phyloP scores from a whole-genome alignment of 805 yeast species.

The Ogataea parapolymorpha region DNA sequence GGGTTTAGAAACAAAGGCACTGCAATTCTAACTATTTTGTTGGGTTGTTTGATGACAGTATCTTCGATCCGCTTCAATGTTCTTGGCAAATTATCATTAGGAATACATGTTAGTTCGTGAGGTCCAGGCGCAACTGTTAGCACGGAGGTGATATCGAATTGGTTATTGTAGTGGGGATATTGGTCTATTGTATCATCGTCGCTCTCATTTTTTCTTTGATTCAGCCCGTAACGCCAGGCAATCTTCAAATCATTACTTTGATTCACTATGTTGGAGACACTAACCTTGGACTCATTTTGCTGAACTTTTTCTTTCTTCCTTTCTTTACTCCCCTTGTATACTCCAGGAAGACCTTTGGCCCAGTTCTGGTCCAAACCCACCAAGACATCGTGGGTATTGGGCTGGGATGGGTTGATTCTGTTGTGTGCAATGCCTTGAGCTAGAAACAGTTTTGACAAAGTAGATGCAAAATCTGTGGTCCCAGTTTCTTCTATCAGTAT shows the following conservation, averaged over 20 bases:
- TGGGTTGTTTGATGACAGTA: constrained; percentile 38
- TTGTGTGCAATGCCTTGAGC: constrained; percentile 74
- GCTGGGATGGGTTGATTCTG: constrained; percentile 39
- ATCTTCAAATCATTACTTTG: constrained; percentile 13
- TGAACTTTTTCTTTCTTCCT: constrained; percentile 56
- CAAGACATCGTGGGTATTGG: constrained; percentile 59
- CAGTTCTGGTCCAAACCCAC: constrained; percentile 57
- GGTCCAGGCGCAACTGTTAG: constrained; percentile 63
- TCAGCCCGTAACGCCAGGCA: constrained; percentile 83
- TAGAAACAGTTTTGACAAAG: constrained; percentile 63
- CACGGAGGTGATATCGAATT: constrained; percentile 74
- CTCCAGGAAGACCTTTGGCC: constrained; percentile 73
- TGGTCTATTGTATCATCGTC: constrained; percentile 29
- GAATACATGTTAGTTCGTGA: constrained; percentile 58
- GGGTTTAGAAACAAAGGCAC: constrained; percentile 83
- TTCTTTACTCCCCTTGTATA: constrained; percentile 68
- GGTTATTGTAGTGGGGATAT: constrained; percentile 55
- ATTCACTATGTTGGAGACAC: constrained; percentile 63
- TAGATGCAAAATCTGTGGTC: constrained; percentile 81
- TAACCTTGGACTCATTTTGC: constrained; percentile 57
- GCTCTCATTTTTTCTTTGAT: constrained; percentile 35
- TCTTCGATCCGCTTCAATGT: constrained; percentile 42
- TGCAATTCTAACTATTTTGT: constrained; percentile 57
- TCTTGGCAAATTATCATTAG: constrained; percentile 28
- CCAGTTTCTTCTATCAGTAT: constrained; percentile 78